A percentile compares a stretch with the other conserved stretches of the same genome.
Conservation (phyloP, 768 basidiomycete genomes). For the Leccinellum rugosiceps region DNA sequence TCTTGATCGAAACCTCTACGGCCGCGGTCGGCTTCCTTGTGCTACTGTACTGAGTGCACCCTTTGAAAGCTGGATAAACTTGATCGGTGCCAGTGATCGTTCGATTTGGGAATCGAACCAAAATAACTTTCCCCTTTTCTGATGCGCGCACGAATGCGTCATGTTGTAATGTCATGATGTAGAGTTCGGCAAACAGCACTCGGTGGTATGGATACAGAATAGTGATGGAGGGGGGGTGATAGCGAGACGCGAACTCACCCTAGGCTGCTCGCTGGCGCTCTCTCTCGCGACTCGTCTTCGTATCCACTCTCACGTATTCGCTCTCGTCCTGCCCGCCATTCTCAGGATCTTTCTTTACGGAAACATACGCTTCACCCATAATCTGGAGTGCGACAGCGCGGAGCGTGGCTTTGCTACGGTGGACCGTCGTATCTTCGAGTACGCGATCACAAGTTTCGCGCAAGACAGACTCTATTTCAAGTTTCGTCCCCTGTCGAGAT, state of each 20-base stretch:
- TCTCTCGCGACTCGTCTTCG: slow-evolving; percentile 56
- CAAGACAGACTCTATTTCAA: slow-evolving; percentile 86
- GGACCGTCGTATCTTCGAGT: slow-evolving; percentile 53
- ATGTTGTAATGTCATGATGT: neutral
- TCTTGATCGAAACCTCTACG: neutral
- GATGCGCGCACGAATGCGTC: neutral
- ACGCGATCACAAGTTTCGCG: slow-evolving; percentile 87
- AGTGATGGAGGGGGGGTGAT: neutral
- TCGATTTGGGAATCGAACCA: neutral
- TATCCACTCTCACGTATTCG: slow-evolving; percentile 83
- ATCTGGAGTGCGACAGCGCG: slow-evolving; percentile 83
- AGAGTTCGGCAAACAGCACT: neutral
- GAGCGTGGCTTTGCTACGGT: slow-evolving; percentile 58
- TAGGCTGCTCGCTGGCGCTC: slow-evolving; percentile 30
- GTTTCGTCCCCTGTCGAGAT: slow-evolving; percentile 69
- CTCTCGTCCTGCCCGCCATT: slow-evolving; percentile 47
- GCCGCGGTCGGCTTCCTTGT: neutral
- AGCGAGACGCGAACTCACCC: neutral
- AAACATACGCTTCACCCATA: slow-evolving; percentile 74
- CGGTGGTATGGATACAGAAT: slow-evolving; percentile 9
- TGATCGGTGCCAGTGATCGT: neutral
- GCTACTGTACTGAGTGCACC: neutral
- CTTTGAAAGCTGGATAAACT: neutral
- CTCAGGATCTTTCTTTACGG: slow-evolving; percentile 61
- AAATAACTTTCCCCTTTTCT: neutral